Percentiles rank a stretch among this genome's conserved stretches.
Conservation (phyloP, 345 rosid species). For the Reutealis trisperma region DNA sequence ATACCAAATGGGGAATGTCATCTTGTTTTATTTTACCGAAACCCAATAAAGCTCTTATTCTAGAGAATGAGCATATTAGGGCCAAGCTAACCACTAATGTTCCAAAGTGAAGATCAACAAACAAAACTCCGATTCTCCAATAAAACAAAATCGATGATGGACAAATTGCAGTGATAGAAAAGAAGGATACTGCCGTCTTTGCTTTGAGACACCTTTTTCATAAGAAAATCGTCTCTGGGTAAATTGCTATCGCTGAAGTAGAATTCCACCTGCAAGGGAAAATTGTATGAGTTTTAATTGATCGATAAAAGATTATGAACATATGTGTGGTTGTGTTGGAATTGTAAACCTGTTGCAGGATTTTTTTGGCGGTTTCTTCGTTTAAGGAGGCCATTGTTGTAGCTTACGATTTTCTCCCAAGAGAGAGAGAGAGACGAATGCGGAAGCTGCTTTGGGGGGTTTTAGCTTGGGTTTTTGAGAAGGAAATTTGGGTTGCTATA, state of each 20-base stretch:
- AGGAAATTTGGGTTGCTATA: neutral
- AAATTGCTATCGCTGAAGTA: slow-evolving; percentile 46
- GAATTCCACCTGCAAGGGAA: slow-evolving; percentile 32
- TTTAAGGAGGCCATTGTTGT: neutral
- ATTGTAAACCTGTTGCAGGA: slow-evolving; percentile 2
- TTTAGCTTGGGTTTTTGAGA: neutral
- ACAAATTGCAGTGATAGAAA: neutral
- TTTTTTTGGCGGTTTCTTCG: slow-evolving; percentile 12
- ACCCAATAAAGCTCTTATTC: slow-evolving; percentile 41
- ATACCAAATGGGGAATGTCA: slow-evolving; percentile 25
- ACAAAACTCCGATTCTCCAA: neutral
- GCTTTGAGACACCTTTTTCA: slow-evolving; percentile 25
- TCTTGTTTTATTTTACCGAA: slow-evolving; percentile 29
- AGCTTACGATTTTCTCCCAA: neutral
- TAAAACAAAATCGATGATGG: neutral
- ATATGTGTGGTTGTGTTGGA: neutral
- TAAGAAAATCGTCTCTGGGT: slow-evolving; percentile 36
- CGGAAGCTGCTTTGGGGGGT: neutral
- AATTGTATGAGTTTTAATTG: neutral
- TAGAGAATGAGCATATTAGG: slow-evolving; percentile 47
- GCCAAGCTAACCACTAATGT: slow-evolving; percentile 41
- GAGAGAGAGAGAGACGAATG: neutral
- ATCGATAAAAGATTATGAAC: neutral
- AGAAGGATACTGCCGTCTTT: slow-evolving; percentile 45
- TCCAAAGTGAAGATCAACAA: slow-evolving; percentile 18